Conservation (phyloP, 2,329 filamentous ascomycete genomes). For the Colletotrichum shisoi region DNA sequence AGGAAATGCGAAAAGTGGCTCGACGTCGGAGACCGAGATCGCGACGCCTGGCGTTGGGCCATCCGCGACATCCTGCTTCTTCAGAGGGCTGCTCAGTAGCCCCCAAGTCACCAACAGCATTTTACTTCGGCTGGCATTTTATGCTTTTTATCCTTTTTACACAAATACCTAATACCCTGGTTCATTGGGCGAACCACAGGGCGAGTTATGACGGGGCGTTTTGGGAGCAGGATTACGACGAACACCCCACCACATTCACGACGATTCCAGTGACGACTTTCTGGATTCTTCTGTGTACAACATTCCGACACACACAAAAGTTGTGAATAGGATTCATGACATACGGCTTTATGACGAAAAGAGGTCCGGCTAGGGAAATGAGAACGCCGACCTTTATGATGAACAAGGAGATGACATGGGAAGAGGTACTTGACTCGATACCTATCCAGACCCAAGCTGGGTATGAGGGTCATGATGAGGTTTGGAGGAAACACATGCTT, state of each 20-base stretch:
- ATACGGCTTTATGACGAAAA: conserved; percentile 38
- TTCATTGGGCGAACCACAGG: conserved; percentile 19
- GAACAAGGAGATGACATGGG: conserved; percentile 29
- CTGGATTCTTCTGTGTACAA: conserved; percentile 37
- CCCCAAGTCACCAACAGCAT: conserved; percentile 28
- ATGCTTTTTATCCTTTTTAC: conserved; percentile 26
- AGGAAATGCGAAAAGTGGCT: conserved; percentile 90
- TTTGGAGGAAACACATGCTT: conserved; percentile 19
- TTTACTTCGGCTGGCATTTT: conserved; percentile 29
- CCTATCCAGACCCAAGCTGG: conserved; percentile 30
- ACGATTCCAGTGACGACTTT: conserved; percentile 38
- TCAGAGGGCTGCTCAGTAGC: conserved; percentile 39
- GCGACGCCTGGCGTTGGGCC: conserved; percentile 78
- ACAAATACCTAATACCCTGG: conserved; percentile 31
- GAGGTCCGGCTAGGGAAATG: conserved; percentile 22
- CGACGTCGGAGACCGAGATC: conserved; percentile 62
- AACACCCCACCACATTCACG: conserved; percentile 36
- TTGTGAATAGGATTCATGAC: conserved; percentile 33
- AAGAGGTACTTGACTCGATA: conserved; percentile 27
- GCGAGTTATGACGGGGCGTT: conserved; percentile 35
- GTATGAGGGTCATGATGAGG: conserved; percentile 23
- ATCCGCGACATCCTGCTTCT: conserved; percentile 68
- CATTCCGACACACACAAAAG: conserved; percentile 33
- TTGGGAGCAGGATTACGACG: conserved; percentile 31
- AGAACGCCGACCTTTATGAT: conserved; percentile 33